phyloP scores from a whole-genome alignment of 2,329 filamentous ascomycete genomes.

The Pseudocercospora fijiensis region DNA sequence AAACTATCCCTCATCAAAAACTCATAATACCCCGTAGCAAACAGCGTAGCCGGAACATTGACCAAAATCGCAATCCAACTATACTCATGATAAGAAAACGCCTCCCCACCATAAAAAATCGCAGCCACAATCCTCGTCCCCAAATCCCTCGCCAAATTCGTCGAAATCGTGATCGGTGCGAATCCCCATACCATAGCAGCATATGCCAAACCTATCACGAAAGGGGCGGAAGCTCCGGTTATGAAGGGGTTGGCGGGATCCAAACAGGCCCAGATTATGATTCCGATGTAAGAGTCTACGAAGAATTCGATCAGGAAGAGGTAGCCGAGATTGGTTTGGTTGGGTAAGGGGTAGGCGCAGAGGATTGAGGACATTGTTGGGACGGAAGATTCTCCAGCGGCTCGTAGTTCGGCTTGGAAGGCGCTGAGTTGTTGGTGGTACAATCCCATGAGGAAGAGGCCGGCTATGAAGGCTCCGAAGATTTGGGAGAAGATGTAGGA shows the following conservation, averaged over 20 bases:
- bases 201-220: constrained; percentile 58
- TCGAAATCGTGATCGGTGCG: constrained; percentile 55
- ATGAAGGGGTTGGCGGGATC: constrained; percentile 62
- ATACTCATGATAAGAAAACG: constrained; percentile 51
- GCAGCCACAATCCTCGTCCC: constrained; percentile 60
- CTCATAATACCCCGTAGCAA: constrained; percentile 57
- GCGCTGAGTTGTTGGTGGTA: constrained; percentile 54
- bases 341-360: constrained; percentile 53
- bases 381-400: constrained; percentile 43
- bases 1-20: constrained; percentile 55
- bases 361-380: constrained; percentile 42
- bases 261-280: constrained; percentile 59
- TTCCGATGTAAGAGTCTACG: constrained; percentile 56
- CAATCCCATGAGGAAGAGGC: constrained; percentile 56
- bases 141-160: constrained; percentile 59
- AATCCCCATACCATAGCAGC: constrained; percentile 56
- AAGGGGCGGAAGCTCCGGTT: constrained; percentile 49
- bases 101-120: constrained; percentile 57
- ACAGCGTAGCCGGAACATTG: constrained; percentile 58
- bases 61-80: constrained; percentile 56
- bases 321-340: constrained; percentile 56
- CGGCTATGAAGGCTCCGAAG: constrained; percentile 56
- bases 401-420: constrained; percentile 43
- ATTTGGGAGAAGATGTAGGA: constrained; percentile 59
- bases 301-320: constrained; percentile 61